A percentile compares a stretch with the other conserved stretches of the same genome.
These are phyloP conservation scores for Bipolaris victoriae DNA, from an alignment of 2,329 filamentous ascomycete species.

Conservation along the genomic window DNA sequence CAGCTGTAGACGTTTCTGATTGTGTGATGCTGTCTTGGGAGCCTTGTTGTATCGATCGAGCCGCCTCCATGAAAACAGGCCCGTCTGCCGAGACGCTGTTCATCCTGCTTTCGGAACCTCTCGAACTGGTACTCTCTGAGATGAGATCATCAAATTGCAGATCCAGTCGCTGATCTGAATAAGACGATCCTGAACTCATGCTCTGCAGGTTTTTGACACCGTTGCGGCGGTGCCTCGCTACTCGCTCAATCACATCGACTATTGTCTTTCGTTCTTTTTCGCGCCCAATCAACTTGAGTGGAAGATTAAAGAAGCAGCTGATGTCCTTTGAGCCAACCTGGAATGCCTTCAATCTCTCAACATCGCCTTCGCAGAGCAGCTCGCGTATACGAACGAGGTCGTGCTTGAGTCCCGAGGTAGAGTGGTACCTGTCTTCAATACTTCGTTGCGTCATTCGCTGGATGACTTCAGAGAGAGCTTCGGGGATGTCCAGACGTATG, in stretches of 20 bases:
- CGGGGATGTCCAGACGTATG: constrained; percentile 81
- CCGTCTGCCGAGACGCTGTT: constrained; percentile 41
- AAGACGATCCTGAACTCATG: constrained; percentile 60
- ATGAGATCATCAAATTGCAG: constrained; percentile 57
- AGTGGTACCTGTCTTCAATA: constrained; percentile 87
- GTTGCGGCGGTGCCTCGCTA: constrained; percentile 67
- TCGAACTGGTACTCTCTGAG: constrained; percentile 60
- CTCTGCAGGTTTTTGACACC: constrained; percentile 53
- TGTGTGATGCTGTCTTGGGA: constrained; percentile 40
- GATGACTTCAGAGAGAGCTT: constrained; percentile 80
- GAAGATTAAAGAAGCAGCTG: constrained; percentile 89
- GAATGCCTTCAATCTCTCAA: constrained; percentile 72
- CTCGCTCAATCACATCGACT: constrained; percentile 73
- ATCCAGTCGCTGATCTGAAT: constrained; percentile 59
- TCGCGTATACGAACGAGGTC: constrained; percentile 78
- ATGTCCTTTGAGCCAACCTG: constrained; percentile 82
- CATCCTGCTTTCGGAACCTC: constrained; percentile 56
- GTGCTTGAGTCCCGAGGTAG: constrained; percentile 81
- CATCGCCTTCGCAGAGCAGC: constrained; percentile 76
- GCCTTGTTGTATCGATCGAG: constrained; percentile 32
- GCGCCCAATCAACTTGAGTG: constrained; percentile 80
- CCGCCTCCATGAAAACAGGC: constrained; percentile 35
- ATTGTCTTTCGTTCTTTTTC: constrained; percentile 73
- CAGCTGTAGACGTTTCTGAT: constrained; percentile 33
- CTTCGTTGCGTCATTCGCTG: constrained; percentile 92